Conservation (phyloP, 768 basidiomycete species). For the Termitomyces sp. region DNA sequence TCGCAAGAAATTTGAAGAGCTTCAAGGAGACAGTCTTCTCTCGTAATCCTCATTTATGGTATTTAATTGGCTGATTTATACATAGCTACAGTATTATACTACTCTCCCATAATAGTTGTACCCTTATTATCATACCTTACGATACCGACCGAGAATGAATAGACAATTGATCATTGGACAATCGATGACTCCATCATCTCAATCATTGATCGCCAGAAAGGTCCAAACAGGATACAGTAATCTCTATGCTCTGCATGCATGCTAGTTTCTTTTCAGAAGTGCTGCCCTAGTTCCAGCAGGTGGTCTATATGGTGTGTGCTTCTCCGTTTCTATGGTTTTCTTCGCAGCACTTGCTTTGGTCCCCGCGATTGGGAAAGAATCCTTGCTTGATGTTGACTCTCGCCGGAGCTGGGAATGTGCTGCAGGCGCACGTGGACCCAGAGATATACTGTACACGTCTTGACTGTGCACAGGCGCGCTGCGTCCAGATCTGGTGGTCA, state of each 20-base stretch:
- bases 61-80: slow-evolving; percentile 4
- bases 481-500: neutral
- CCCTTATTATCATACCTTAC: slow-evolving; percentile 1
- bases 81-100: slow-evolving; percentile 2
- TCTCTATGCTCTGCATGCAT: neutral
- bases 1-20: slow-evolving; percentile 82
- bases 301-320: slow-evolving; percentile 28
- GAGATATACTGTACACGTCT: neutral
- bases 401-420: neutral
- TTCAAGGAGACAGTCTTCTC: slow-evolving; percentile 66
- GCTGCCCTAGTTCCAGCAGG: slow-evolving; percentile 22
- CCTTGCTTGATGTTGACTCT: slow-evolving; percentile 17
- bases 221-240: too few species aligned
- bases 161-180: neutral
- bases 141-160: neutral
- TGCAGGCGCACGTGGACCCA: slow-evolving; percentile 3
- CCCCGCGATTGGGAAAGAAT: slow-evolving; percentile 28
- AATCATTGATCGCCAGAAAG: neutral
- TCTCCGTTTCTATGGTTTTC: slow-evolving; percentile 23
- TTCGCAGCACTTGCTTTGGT: slow-evolving; percentile 33
- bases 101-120: slow-evolving; percentile 2
- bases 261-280: neutral
- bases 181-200: neutral
- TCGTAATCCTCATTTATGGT: slow-evolving; percentile 17
- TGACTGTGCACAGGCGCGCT: slow-evolving; percentile 1